A percentile compares a stretch with the other conserved stretches of the same genome.
Evolutionary conservation across 2,329 filamentous ascomycete species (phyloP).

Genomic region (Ophiocordyceps unilateralis): DNA sequence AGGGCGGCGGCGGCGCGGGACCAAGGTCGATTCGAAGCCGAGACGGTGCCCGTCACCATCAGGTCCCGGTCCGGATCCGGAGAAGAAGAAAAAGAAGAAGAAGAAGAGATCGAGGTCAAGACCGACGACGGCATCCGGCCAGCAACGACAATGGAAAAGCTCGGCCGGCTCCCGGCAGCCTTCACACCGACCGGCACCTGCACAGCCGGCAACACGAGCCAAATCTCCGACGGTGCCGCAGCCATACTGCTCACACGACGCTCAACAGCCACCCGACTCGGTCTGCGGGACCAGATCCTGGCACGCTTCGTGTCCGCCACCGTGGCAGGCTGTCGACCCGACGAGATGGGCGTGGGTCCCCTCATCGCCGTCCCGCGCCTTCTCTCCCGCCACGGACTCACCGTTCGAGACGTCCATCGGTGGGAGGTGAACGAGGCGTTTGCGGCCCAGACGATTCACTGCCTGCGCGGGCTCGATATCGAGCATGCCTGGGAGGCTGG

Average conservation of each 20-base stretch:
- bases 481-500: conserved; percentile 40
- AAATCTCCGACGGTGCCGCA: conserved; percentile 78
- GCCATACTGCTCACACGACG: conserved; percentile 72
- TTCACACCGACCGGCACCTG: conserved; percentile 59
- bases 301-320: conserved; percentile 68
- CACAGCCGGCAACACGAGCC: conserved; percentile 74
- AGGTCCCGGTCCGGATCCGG: no score
- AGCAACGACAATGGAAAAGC: conserved; percentile 5
- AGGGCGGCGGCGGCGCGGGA: conserved; percentile 55
- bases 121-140: conserved; percentile 63
- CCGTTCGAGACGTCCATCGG: conserved; percentile 46
- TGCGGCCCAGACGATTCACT: no score
- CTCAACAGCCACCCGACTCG: conserved; percentile 58
- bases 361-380: conserved; percentile 74
- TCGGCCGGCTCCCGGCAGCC: conserved; percentile 69
- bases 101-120: no score
- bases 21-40: conserved; percentile 52
- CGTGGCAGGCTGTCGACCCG: conserved; percentile 63
- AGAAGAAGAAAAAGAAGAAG: no score
- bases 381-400: conserved; percentile 49
- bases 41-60: conserved; percentile 68
- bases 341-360: conserved; percentile 90
- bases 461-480: no score
- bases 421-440: no score
- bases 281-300: conserved; percentile 51